Evolutionary conservation across 192 early-diverging fungal species (phyloP).

Genomic region (Lobulomyces angularis): DNA sequence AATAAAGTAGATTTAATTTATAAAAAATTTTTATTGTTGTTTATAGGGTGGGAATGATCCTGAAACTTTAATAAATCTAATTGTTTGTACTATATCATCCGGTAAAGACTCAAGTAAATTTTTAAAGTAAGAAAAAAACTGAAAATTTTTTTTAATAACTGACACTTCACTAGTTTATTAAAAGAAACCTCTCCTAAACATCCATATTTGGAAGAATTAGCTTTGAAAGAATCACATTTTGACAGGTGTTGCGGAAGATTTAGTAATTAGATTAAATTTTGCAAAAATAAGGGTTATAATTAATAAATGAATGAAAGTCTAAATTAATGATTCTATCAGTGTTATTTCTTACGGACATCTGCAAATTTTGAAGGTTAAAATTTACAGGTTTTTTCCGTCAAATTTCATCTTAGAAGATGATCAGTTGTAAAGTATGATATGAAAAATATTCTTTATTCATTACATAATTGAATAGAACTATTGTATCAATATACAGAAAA

Average conservation of each 20-base stretch:
- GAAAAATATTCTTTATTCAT: too few relatives aligned
- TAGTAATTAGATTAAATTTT: too few relatives aligned
- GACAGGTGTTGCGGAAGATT: slow-evolving; percentile 51
- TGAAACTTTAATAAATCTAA: slow-evolving; percentile 78
- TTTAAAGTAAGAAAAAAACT: slow-evolving; percentile 51
- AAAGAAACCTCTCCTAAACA: slow-evolving; percentile 62
- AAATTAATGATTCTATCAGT: too few relatives aligned
- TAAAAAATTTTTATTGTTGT: neutral
- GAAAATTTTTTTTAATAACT: neutral
- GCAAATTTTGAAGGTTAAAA: too few relatives aligned
- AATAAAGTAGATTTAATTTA: slow-evolving; percentile 33
- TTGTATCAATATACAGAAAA: too few relatives aligned
- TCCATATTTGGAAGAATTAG: slow-evolving; percentile 62
- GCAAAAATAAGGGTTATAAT: too few relatives aligned
- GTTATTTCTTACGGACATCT: too few relatives aligned
- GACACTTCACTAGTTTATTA: slow-evolving; percentile 43
- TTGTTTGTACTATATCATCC: slow-evolving; percentile 56
- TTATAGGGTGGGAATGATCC: slow-evolving; percentile 53
- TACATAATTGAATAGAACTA: too few relatives aligned
- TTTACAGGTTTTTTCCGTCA: too few relatives aligned
- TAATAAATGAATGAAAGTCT: too few relatives aligned
- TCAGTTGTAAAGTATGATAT: too few relatives aligned
- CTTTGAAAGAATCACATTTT: slow-evolving; percentile 70
- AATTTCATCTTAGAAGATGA: too few relatives aligned
- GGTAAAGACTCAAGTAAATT: slow-evolving; percentile 51